These are phyloP conservation scores for Colletotrichum liriopes DNA, from an alignment of 2,329 filamentous ascomycete species.

Conservation along the genomic window DNA sequence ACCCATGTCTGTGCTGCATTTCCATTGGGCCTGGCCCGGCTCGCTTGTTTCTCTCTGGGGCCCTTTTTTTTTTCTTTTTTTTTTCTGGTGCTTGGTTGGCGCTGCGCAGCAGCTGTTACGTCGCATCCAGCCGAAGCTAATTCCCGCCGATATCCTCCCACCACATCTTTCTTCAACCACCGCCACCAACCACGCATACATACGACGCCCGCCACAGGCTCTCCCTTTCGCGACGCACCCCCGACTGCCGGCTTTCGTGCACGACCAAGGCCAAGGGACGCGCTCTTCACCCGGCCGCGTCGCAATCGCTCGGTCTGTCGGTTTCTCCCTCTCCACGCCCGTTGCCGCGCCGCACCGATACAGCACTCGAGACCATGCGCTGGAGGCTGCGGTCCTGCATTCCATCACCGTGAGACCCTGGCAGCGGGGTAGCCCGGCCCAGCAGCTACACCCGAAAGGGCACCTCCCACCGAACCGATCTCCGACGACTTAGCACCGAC, in stretches of 20 bases:
- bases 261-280: constrained; percentile 3
- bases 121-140: constrained; percentile 15
- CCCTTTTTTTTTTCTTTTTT: not conserved
- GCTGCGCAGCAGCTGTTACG: constrained; percentile 2
- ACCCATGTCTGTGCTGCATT: constrained; percentile 29
- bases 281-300: not conserved
- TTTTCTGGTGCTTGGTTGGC: not conserved
- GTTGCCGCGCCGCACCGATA: not conserved
- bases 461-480: constrained; percentile 37
- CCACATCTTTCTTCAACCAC: constrained; percentile 14
- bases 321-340: not conserved
- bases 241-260: not conserved
- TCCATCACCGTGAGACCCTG: constrained; percentile 43
- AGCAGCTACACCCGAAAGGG: constrained; percentile 41
- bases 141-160: constrained; percentile 16
- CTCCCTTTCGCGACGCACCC: constrained; percentile 1
- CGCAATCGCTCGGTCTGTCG: not conserved
- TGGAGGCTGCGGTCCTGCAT: constrained; percentile 40
- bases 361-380: constrained; percentile 36
- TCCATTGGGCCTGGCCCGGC: constrained; percentile 1
- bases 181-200: constrained; percentile 4
- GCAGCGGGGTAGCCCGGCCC: constrained; percentile 42
- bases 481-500: constrained; percentile 37
- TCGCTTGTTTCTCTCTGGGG: constrained; percentile 5
- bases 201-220: constrained; percentile 8